Evolutionary conservation across 371 early-diverging fungal genomes (phyloP).

Genomic region (Mortierella sp.): DNA sequence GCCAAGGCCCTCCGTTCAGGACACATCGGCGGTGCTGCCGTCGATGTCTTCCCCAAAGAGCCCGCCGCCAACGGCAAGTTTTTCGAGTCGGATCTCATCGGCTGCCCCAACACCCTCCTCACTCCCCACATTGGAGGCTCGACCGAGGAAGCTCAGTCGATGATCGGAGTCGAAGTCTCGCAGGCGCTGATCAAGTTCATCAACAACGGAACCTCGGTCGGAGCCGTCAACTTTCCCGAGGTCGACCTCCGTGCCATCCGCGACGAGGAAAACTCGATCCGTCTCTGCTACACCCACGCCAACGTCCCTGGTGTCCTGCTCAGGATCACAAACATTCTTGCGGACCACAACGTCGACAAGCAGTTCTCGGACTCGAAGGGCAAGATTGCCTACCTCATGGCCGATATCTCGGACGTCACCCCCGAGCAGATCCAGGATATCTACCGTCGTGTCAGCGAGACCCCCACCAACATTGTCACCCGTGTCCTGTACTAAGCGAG

Average conservation of each 20-base stretch:
- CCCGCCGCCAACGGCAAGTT: slow-evolving; percentile 90
- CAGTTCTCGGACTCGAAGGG: slow-evolving; percentile 96
- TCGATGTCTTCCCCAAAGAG: slow-evolving; percentile 97
- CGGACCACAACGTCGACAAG: slow-evolving; percentile 96
- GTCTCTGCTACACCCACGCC: slow-evolving; percentile 92
- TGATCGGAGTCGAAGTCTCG: slow-evolving; percentile 96
- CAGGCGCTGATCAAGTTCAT: slow-evolving; percentile 85
- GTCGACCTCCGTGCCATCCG: slow-evolving; percentile 87
- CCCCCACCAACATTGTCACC: slow-evolving; percentile 84
- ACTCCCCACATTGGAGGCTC: slow-evolving; percentile 98
- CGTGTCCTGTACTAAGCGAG: slow-evolving; percentile 78
- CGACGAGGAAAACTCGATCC: slow-evolving; percentile 78
- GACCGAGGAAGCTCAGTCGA: slow-evolving; percentile 97
- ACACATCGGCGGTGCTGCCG: slow-evolving; percentile 93
- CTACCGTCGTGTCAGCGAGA: slow-evolving; percentile 75
- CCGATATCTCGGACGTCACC: slow-evolving; percentile 88
- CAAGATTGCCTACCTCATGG: slow-evolving; percentile 94
- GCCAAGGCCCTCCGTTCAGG: slow-evolving; percentile 87
- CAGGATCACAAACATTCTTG: slow-evolving; percentile 94
- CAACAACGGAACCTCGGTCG: slow-evolving; percentile 89
- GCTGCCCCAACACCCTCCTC: slow-evolving; percentile 92
- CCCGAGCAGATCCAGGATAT: slow-evolving; percentile 79
- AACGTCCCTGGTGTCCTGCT: slow-evolving; percentile 98
- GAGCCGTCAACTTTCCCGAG: slow-evolving; percentile 97
- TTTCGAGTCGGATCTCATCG: slow-evolving; percentile 82